Evolutionary conservation across 768 basidiomycete species (phyloP), one percentile per base, ranked within the genome.

Genomic region (Gautieria morchelliformis): DNA sequence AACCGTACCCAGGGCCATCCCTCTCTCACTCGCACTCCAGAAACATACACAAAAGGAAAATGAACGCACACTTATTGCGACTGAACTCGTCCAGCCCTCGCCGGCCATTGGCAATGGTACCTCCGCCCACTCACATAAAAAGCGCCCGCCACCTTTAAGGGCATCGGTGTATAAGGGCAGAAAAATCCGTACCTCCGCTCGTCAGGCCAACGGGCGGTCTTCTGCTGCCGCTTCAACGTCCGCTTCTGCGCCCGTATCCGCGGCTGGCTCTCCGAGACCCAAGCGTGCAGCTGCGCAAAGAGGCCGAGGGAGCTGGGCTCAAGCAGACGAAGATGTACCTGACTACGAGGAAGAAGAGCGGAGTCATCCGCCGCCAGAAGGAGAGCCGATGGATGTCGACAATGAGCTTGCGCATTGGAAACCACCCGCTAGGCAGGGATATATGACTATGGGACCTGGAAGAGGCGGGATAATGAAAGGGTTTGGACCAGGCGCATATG

Each of bases 1-100:
- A 59, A 84, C 80, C 10, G 81, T 89, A 15, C 87, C 87, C 11
- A 67, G 71, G 40, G 81, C 86, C 3, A 71, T 87, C 7, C 66
- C 82, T 14, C 71, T 88, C 24, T 65, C 70, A 4, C 80, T 81
- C 46, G 87, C 87, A n/a, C 69, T 89, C 27, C 69, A 74, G 40
- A 71, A 77, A 54, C 79, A 80, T 39, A 74, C 75, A 58, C 71
- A 69, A 3, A 80, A 77, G 61, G 78, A 77, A 68, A 78, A 78
- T 76, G 62, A 66, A 32, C 51, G 56, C 47, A 57, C 48, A 14
- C 46, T 57, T 4, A 57, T 57, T 27, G 56, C 56, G 2, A 57
- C 56, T 37, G 56, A 57, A 24, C 56, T 57, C 35, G 32, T 35
- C 37, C 56, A 37, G 11, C 37, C 46, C 11, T 50, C 56, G 14